A percentile compares a stretch with the other conserved stretches of the same genome.
phyloP scores from a whole-genome alignment of 306 rosid genomes.

The Cicer arietinum region DNA sequence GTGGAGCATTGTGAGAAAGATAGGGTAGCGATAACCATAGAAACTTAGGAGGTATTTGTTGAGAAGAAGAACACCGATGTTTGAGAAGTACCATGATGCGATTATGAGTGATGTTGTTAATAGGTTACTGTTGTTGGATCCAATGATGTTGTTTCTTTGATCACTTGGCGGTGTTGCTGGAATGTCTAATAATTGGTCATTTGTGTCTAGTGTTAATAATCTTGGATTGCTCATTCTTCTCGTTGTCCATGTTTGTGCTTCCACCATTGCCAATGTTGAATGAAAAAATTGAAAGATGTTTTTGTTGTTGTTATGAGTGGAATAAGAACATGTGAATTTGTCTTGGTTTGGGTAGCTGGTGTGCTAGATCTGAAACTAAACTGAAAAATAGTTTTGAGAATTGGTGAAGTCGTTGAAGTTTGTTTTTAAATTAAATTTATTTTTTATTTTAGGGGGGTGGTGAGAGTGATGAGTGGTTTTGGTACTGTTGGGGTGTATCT shows the following conservation, averaged over 20 bases:
- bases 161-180: conserved; percentile 72
- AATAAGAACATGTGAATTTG: too few species aligned
- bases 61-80: conserved; percentile 89
- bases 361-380: conserved; percentile 1
- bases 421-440: background rate
- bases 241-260: conserved; percentile 92
- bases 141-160: conserved; percentile 46
- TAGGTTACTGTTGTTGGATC: conserved; percentile 51
- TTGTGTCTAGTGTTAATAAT: conserved; percentile 27
- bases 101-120: conserved; percentile 34
- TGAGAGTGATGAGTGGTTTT: background rate
- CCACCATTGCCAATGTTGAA: conserved; percentile 63
- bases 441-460: background rate
- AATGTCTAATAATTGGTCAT: conserved; percentile 70
- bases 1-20: conserved; percentile 95
- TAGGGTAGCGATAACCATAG: conserved; percentile 84
- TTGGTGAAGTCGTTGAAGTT: background rate
- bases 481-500: too few species aligned
- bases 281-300: too few species aligned
- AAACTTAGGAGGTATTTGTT: conserved; percentile 91
- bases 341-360: background rate
- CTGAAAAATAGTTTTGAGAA: background rate
- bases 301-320: too few species aligned
- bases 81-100: conserved; percentile 85
- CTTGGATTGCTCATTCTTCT: conserved; percentile 89